Evolutionary conservation across 2,329 filamentous ascomycete genomes (phyloP).

Genomic region (Pseudomassariella vexata): DNA sequence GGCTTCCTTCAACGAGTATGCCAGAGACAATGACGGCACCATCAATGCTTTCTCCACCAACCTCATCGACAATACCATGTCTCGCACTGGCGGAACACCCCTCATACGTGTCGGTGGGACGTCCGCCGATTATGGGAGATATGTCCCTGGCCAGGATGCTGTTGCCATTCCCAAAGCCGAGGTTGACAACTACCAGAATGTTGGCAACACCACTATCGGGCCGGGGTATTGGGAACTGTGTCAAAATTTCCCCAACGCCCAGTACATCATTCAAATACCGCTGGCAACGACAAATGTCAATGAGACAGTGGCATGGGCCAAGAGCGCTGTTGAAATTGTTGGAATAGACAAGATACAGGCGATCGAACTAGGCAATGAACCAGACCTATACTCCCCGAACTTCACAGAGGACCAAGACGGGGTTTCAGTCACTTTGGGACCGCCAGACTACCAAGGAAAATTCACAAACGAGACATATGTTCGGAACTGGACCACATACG

Average conservation of each 20-base stretch:
- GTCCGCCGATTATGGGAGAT: constrained; percentile 28
- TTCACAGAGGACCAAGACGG: constrained; percentile 17
- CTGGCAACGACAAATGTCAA: constrained; percentile 27
- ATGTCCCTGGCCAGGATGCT: constrained; percentile 22
- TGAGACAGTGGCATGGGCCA: constrained; percentile 27
- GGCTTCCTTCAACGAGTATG: constrained; percentile 26
- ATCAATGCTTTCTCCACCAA: constrained; percentile 27
- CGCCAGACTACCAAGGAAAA: constrained; percentile 26
- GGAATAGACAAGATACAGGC: constrained; percentile 27
- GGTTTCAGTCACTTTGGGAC: constrained; percentile 22
- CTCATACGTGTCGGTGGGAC: constrained; percentile 30
- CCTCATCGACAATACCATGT: constrained; percentile 25
- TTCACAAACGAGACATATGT: constrained; percentile 28
- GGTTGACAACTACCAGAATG: constrained; percentile 26
- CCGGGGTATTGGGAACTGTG: constrained; percentile 27
- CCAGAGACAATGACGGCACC: constrained; percentile 22
- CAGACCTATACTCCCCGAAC: constrained; percentile 24
- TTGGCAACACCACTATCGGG: constrained; percentile 27
- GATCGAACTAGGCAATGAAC: constrained; percentile 29
- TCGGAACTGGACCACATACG: constrained; percentile 27
- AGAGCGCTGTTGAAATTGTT: constrained; percentile 21
- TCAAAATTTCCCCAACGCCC: constrained; percentile 23
- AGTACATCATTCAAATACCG: constrained; percentile 29
- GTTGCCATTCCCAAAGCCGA: constrained; percentile 26
- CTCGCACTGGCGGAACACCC: constrained; percentile 26